Conservation (phyloP, 495 filamentous ascomycete genomes). For the Penicillium verhagenii region DNA sequence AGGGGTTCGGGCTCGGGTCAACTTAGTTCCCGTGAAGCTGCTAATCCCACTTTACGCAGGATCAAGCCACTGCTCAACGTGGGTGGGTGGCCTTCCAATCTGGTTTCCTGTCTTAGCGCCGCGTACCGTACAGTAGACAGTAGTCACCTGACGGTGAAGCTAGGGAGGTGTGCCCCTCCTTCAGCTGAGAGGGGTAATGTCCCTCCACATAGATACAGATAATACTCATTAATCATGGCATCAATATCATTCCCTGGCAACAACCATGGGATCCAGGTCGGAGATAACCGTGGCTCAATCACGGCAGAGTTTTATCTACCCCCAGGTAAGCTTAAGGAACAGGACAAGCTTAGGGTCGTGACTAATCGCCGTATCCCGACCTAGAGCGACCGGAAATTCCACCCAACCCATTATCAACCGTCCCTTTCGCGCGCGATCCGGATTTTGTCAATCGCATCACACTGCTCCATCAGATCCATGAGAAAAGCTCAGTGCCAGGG, state of each 20-base stretch:
- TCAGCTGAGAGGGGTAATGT: background rate
- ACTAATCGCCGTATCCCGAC: background rate
- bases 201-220: no score
- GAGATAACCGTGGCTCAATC: background rate
- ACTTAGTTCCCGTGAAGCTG: no score
- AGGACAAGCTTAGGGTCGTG: background rate
- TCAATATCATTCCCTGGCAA: background rate
- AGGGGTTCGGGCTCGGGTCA: no score
- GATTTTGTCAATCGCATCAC: slow-evolving; percentile 29
- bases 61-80: no score
- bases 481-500: slow-evolving; percentile 20
- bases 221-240: no score
- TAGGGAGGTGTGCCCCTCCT: background rate
- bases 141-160: background rate
- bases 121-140: no score
- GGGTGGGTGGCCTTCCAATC: no score
- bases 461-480: slow-evolving; percentile 21
- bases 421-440: slow-evolving; percentile 32
- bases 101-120: no score
- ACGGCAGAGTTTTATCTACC: background rate
- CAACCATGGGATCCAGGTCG: background rate
- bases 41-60: no score
- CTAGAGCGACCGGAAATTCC: slow-evolving; percentile 14
- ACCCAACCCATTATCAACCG: slow-evolving; percentile 13
- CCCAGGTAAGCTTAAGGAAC: background rate